Evolutionary conservation across 208 protist species (phyloP).

Genomic region (Acanthamoeba castellanii): DNA sequence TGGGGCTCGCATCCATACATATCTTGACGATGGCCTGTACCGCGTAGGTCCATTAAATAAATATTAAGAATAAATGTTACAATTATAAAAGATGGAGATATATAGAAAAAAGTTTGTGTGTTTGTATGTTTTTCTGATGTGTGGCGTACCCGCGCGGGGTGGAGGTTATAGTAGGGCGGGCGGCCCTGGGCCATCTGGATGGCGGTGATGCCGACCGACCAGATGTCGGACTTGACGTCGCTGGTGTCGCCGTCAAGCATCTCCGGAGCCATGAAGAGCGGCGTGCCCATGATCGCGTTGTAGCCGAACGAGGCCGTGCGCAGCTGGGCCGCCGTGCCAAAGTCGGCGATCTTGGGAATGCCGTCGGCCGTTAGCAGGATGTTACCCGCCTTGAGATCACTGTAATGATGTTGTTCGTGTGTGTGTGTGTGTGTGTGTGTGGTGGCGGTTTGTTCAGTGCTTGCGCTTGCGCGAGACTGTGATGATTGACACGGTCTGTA

Average conservation of each 20-base stretch:
- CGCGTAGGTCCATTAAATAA: too few species aligned
- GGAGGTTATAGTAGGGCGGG: constrained; percentile 66
- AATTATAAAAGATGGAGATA: too few species aligned
- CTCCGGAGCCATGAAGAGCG: constrained; percentile 56
- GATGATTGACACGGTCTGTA: background rate
- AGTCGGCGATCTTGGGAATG: constrained; percentile 64
- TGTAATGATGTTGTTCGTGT: background rate
- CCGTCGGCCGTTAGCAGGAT: constrained; percentile 43
- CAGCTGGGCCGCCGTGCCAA: constrained; percentile 63
- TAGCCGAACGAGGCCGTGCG: constrained; percentile 33
- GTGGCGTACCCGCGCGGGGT: constrained; percentile 5
- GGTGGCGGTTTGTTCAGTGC: background rate
- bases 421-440: background rate
- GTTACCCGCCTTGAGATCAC: constrained; percentile 69
- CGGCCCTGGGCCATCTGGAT: constrained; percentile 67
- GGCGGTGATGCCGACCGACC: constrained; percentile 67
- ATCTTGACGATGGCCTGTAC: constrained; percentile 87
- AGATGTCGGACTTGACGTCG: constrained; percentile 68
- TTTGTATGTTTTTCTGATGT: too few species aligned
- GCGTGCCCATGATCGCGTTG: constrained; percentile 54
- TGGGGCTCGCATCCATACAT: constrained; percentile 81
- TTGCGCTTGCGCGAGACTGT: too few species aligned
- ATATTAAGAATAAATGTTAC: too few species aligned
- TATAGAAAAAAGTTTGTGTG: too few species aligned
- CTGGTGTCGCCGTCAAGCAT: constrained; percentile 63